Evolutionary conservation across 2,329 filamentous ascomycete species (phyloP).

Genomic region (Trichothecium roseum): DNA sequence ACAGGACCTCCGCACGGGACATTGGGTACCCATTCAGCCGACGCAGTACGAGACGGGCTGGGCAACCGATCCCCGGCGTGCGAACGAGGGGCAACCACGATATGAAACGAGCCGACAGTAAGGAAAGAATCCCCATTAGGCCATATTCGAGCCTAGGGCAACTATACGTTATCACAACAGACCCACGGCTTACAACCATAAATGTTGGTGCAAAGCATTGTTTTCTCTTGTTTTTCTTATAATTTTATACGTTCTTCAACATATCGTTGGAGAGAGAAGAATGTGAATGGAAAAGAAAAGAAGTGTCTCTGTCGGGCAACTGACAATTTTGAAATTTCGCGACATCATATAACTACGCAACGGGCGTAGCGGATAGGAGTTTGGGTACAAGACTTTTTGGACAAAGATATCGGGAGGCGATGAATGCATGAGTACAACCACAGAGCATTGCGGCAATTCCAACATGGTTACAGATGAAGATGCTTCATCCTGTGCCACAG

Average conservation of each 20-base stretch:
- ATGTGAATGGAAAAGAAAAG: neutral
- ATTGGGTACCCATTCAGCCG: slow-evolving; percentile 22
- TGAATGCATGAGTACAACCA: no score
- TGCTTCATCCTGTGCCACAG: no score
- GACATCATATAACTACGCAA: neutral
- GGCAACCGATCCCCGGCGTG: slow-evolving; percentile 19
- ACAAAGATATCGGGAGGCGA: no score
- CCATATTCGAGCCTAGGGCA: neutral
- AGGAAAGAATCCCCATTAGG: neutral
- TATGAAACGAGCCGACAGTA: slow-evolving; percentile 1
- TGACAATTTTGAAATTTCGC: neutral
- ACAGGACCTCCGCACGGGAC: slow-evolving; percentile 23
- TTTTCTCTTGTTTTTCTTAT: neutral
- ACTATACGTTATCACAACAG: neutral
- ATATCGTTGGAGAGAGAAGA: no score
- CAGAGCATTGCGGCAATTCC: no score
- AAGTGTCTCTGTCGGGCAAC: slow-evolving; percentile 1
- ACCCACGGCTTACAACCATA: neutral
- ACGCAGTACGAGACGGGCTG: slow-evolving; percentile 23
- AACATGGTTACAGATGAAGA: no score
- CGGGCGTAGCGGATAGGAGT: no score
- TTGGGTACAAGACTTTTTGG: no score
- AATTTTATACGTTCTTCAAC: neutral
- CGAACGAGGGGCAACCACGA: slow-evolving; percentile 10
- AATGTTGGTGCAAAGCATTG: neutral